A percentile compares a stretch with the other conserved stretches of the same genome.
Conservation (phyloP, 257 asterid species). For the Haberlea rhodopensis region DNA sequence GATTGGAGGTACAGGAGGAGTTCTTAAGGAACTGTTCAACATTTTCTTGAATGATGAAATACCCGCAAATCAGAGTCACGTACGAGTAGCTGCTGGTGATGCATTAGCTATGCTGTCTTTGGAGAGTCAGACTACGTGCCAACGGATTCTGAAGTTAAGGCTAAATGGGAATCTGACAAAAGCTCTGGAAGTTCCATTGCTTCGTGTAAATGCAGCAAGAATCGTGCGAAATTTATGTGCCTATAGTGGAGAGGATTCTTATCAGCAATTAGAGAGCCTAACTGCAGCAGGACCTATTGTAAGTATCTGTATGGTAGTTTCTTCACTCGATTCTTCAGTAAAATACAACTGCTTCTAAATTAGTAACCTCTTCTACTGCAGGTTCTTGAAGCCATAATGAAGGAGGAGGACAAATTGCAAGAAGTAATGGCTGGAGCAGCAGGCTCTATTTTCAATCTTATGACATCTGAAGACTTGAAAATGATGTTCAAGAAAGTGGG, state of each 20-base stretch:
- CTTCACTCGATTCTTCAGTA: not conserved
- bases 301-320: conserved; percentile 22
- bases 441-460: conserved; percentile 55
- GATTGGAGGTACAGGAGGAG: conserved; percentile 79
- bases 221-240: conserved; percentile 69
- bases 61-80: conserved; percentile 35
- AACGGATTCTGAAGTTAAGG: conserved; percentile 45
- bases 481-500: conserved; percentile 38
- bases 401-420: conserved; percentile 64
- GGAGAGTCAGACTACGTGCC: conserved; percentile 55
- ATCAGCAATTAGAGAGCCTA: conserved; percentile 43
- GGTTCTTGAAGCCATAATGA: conserved; percentile 77
- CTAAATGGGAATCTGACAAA: conserved; percentile 40
- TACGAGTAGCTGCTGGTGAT: conserved; percentile 76
- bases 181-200: conserved; percentile 56
- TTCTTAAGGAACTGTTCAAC: conserved; percentile 55
- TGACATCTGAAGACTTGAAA: conserved; percentile 49
- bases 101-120: conserved; percentile 77
- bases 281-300: conserved; percentile 72
- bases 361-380: conserved; percentile 27
- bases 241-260: conserved; percentile 55
- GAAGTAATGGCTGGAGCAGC: conserved; percentile 92
- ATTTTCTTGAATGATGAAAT: conserved; percentile 54
- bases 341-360: not conserved
- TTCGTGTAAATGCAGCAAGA: conserved; percentile 62